Percentiles rank a stretch among this genome's conserved stretches.
These are phyloP conservation scores for Alternaria brassicae DNA, from an alignment of 2,329 filamentous ascomycete genomes.

Conservation along the genomic window DNA sequence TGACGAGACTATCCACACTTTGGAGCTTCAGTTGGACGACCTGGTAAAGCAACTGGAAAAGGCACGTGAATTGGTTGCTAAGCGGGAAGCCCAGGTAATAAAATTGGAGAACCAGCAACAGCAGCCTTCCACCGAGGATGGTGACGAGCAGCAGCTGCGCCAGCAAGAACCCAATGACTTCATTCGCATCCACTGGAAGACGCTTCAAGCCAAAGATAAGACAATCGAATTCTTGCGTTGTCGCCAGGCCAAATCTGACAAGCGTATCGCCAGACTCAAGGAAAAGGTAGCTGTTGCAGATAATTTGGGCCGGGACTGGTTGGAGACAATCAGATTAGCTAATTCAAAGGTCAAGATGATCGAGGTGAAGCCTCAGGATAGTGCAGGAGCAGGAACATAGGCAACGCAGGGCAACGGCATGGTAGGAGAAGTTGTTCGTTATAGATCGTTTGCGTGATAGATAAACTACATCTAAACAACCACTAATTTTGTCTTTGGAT, in stretches of 20 bases:
- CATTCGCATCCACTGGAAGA: neutral
- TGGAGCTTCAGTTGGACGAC: neutral
- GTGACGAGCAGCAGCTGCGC: neutral
- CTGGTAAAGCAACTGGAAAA: neutral
- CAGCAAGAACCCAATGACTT: neutral
- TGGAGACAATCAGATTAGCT: neutral
- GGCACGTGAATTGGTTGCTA: neutral
- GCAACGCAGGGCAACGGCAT: neutral
- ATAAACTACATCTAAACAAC: neutral
- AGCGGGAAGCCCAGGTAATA: neutral
- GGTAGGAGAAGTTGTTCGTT: neutral
- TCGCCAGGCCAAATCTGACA: neutral
- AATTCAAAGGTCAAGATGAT: neutral
- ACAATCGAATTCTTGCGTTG: neutral
- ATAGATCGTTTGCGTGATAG: neutral
- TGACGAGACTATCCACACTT: neutral
- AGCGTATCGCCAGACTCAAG: neutral
- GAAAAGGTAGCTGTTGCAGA: neutral
- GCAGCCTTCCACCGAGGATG: neutral
- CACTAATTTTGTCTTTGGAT: neutral
- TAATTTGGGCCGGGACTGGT: neutral
- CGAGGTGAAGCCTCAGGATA: neutral
- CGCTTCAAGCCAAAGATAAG: neutral
- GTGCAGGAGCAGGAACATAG: neutral
- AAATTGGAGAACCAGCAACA: neutral